Evolutionary conservation across 2,329 filamentous ascomycete genomes (phyloP), one percentile per base, ranked within the genome.

Genomic region (Aspergillus flavus): DNA sequence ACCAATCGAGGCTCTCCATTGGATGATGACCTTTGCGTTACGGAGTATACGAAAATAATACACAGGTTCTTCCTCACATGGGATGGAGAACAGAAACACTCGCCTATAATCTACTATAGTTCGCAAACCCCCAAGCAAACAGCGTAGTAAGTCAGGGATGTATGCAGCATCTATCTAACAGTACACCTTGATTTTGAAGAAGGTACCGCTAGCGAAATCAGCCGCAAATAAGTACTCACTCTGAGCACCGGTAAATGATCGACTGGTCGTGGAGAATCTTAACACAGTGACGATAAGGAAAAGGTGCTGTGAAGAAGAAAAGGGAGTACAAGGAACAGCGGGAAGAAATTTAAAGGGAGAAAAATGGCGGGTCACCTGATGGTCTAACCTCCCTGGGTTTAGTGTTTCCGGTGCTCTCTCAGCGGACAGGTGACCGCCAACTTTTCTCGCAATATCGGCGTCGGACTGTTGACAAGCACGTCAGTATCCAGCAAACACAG

Each of bases 201-300:
- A 93, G 92, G 91, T 90, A 90, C 91, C 88, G 93, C 91, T 97
- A 97, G 94, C 94, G 94, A 93, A 96, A 92, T 91, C 39, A 91
- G 90, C 91, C 92, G 91, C 89, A 82, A 78, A 39, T 50, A 62
- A 65, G 53, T 70, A 75, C 81, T 91, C 83, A 78, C 77, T 97
- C 91, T 97, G 78, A 92, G 92, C 94, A 95, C 88, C 83, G 81
- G 81, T 88, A 86, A 95, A 97, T 97, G 94, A 89, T 94, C 93
- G 92, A 86, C 86, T 90, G 88, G 86, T 89, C 86, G 85, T 91
- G 86, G 83, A 64, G 81, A 79, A 80, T 77, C 82, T 74, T 84
- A 84, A 84, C 86, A 84, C 89, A 87, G 89, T 93, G 92, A 94
- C 87, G 94, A 97, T 97, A 97, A 97, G 94, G 93, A 70, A 67